A percentile compares a stretch with the other conserved stretches of the same genome.
Conservation (phyloP, 371 early-diverging fungal genomes). For the Apophysomyces elegans region DNA sequence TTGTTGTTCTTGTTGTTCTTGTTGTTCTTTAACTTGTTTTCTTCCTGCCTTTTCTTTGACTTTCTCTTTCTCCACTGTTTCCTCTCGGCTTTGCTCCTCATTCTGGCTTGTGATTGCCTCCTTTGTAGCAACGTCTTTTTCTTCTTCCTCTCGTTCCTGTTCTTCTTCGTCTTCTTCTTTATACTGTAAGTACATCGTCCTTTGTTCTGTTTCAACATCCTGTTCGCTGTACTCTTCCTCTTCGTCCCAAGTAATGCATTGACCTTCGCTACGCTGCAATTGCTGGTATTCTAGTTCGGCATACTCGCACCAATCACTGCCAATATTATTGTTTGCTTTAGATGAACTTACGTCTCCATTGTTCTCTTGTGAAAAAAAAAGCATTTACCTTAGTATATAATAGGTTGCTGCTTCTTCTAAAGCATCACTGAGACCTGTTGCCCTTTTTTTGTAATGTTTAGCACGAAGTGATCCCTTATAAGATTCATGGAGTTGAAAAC, state of each 20-base stretch:
- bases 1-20: neutral
- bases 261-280: slow-evolving; percentile 30
- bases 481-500: slow-evolving; percentile 50
- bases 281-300: slow-evolving; percentile 46
- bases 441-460: slow-evolving; percentile 31
- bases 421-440: slow-evolving; percentile 9
- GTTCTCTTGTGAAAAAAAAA: neutral
- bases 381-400: slow-evolving; percentile 29
- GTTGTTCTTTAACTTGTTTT: neutral
- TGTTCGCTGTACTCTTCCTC: slow-evolving; percentile 20
- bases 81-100: neutral
- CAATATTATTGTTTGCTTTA: neutral
- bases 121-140: neutral
- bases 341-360: neutral
- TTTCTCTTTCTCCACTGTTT: slow-evolving; percentile 4
- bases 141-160: slow-evolving; percentile 2
- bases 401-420: slow-evolving; percentile 27
- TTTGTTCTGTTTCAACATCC: slow-evolving; percentile 13
- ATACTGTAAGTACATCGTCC: neutral
- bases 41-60: neutral
- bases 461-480: slow-evolving; percentile 40
- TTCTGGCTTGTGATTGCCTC: neutral
- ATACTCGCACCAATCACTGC: slow-evolving; percentile 45
- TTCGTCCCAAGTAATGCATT: slow-evolving; percentile 29
- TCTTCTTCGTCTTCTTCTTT: neutral